Percentiles rank a stretch among this genome's conserved stretches.
Evolutionary conservation across 2,329 filamentous ascomycete species (phyloP).

Genomic region (Xylaria sp.): DNA sequence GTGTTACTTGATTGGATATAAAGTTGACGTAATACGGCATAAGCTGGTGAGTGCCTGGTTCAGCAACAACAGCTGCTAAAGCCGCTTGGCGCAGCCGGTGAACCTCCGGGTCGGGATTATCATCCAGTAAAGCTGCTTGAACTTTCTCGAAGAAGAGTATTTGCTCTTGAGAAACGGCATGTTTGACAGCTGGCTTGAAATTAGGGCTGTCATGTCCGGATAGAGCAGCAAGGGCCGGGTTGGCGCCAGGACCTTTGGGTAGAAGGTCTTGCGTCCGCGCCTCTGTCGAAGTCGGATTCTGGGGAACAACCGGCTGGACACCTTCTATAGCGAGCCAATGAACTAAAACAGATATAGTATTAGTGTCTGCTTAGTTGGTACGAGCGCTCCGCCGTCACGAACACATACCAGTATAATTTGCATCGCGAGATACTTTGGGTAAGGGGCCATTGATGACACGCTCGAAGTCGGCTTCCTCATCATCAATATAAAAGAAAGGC

Average conservation of each 20-base stretch:
- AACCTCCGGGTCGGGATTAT: constrained; percentile 82
- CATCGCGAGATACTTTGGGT: constrained; percentile 93
- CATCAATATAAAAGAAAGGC: constrained; percentile 95
- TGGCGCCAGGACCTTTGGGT: constrained; percentile 89
- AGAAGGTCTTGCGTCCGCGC: constrained; percentile 85
- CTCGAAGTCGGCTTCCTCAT: constrained; percentile 98
- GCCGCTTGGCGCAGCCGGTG: constrained; percentile 81
- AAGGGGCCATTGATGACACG: constrained; percentile 97
- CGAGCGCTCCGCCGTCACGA: not conserved
- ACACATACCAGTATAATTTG: constrained; percentile 83
- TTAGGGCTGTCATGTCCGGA: constrained; percentile 84
- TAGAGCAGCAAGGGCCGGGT: constrained; percentile 83
- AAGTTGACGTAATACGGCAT: constrained; percentile 98
- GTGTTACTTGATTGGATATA: constrained; percentile 94
- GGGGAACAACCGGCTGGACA: constrained; percentile 94
- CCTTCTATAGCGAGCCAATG: constrained; percentile 99
- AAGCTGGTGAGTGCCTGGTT: constrained; percentile 93
- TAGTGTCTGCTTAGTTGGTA: constrained; percentile 22
- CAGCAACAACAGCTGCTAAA: constrained; percentile 84
- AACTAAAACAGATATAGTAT: constrained; percentile 60
- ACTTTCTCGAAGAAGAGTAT: constrained; percentile 98
- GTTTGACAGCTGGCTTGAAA: constrained; percentile 92
- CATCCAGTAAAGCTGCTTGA: constrained; percentile 86
- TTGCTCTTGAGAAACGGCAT: constrained; percentile 94
- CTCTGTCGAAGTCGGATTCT: constrained; percentile 91